Conservation (phyloP, 139 green algal genomes). For the Ettlia oleoabundans region DNA sequence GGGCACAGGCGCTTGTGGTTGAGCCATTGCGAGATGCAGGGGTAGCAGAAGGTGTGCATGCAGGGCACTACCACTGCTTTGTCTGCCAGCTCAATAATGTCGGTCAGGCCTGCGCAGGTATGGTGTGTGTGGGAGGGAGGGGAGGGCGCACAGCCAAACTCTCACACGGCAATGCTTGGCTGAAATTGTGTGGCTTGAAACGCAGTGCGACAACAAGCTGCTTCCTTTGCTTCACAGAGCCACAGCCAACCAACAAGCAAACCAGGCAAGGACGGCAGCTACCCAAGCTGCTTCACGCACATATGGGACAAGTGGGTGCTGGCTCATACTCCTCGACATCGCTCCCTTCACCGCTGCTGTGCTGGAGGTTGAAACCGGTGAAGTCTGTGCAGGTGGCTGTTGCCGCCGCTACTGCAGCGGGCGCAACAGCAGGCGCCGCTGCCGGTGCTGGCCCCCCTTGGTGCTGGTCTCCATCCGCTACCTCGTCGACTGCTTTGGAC, state of each 20-base stretch:
- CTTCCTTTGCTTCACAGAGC: no score
- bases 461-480: no score
- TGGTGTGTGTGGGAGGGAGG: neutral
- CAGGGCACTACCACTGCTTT: constrained; percentile 25
- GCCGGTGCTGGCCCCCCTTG: neutral
- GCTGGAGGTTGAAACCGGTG: constrained; percentile 19
- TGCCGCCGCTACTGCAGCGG: neutral
- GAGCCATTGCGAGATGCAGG: constrained; percentile 16
- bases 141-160: no score
- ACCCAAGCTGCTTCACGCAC: neutral
- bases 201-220: no score
- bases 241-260: no score
- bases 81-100: constrained; percentile 20
- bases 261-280: neutral
- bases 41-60: constrained; percentile 29
- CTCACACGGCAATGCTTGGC: no score
- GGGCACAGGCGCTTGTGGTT: constrained; percentile 32
- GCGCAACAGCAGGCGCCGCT: neutral
- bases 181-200: no score
- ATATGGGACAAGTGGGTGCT: constrained; percentile 25
- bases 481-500: no score
- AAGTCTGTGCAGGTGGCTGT: neutral
- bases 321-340: constrained; percentile 25
- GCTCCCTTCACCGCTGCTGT: neutral
- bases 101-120: neutral